These are phyloP conservation scores for Viridothelium virens DNA, from an alignment of 495 filamentous ascomycete genomes.

Conservation along the genomic window DNA sequence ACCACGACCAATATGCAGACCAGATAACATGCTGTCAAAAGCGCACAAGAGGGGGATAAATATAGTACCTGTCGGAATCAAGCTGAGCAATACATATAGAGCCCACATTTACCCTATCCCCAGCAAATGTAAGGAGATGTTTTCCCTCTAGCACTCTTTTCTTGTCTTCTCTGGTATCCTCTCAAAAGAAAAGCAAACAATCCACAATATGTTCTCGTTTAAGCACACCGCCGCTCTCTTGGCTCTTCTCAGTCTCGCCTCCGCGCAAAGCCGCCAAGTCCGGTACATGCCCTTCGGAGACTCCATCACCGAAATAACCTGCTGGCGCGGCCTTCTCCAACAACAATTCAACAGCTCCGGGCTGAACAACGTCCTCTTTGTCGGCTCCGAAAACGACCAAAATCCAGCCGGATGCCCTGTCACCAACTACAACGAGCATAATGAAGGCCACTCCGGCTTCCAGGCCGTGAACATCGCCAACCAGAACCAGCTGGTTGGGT, in stretches of 20 bases:
- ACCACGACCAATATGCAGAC: too few relatives aligned
- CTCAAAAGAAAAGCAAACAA: too few relatives aligned
- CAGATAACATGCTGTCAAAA: too few relatives aligned
- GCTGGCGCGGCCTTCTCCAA: background rate
- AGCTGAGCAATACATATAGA: too few relatives aligned
- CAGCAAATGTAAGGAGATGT: too few relatives aligned
- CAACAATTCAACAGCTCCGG: constrained; percentile 12
- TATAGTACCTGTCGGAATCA: background rate
- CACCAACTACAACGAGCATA: constrained; percentile 42
- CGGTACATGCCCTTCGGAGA: background rate
- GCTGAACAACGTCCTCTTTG: constrained; percentile 39
- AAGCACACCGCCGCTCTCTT: too few relatives aligned
- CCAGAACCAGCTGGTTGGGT: constrained; percentile 42
- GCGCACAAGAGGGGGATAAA: background rate
- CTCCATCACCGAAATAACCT: background rate
- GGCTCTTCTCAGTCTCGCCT: background rate
- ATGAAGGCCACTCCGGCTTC: constrained; percentile 49
- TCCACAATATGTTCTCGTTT: too few relatives aligned
- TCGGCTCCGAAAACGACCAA: constrained; percentile 38
- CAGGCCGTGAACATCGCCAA: constrained; percentile 44
- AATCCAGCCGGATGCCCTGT: constrained; percentile 27
- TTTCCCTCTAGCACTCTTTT: too few relatives aligned
- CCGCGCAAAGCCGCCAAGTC: background rate
- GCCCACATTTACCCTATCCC: too few relatives aligned
- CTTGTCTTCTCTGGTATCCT: too few relatives aligned